Percentiles rank a stretch among this genome's conserved stretches.
Evolutionary conservation across 2,329 filamentous ascomycete genomes (phyloP).

Genomic region (Aspergillus viridinutans): DNA sequence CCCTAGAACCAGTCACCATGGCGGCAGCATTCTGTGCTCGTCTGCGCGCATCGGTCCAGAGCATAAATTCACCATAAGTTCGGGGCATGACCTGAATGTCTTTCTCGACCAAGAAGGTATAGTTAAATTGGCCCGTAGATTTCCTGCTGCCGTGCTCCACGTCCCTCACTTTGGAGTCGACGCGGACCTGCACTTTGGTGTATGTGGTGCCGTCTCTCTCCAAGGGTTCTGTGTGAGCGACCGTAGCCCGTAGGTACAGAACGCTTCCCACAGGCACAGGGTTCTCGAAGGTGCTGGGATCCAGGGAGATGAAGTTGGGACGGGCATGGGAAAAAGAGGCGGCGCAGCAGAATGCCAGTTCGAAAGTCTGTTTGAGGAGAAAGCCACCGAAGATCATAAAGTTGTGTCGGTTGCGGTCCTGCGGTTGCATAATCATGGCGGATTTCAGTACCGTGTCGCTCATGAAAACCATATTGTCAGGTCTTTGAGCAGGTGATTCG

Average conservation of each 20-base stretch:
- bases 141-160: slow-evolving; percentile 66
- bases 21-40: slow-evolving; percentile 51
- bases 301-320: slow-evolving; percentile 67
- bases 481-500: slow-evolving; percentile 51
- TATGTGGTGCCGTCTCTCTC: slow-evolving; percentile 48
- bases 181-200: slow-evolving; percentile 64
- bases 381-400: slow-evolving; percentile 79
- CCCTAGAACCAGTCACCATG: slow-evolving; percentile 32
- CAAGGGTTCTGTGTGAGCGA: slow-evolving; percentile 67
- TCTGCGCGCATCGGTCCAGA: slow-evolving; percentile 59
- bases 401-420: slow-evolving; percentile 65
- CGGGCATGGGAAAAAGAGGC: slow-evolving; percentile 66
- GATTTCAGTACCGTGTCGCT: slow-evolving; percentile 59
- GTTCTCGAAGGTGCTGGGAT: slow-evolving; percentile 70
- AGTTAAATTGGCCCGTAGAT: slow-evolving; percentile 71
- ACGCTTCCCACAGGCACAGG: slow-evolving; percentile 72
- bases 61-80: slow-evolving; percentile 61
- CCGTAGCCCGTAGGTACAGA: slow-evolving; percentile 66
- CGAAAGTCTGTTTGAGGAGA: slow-evolving; percentile 69
- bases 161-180: slow-evolving; percentile 68
- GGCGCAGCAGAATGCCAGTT: slow-evolving; percentile 71
- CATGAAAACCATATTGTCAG: slow-evolving; percentile 59
- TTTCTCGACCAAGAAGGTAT: slow-evolving; percentile 64
- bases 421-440: slow-evolving; percentile 71
- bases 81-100: slow-evolving; percentile 63